Conservation (phyloP, 257 asterid species). For the Solanum neorickii region DNA sequence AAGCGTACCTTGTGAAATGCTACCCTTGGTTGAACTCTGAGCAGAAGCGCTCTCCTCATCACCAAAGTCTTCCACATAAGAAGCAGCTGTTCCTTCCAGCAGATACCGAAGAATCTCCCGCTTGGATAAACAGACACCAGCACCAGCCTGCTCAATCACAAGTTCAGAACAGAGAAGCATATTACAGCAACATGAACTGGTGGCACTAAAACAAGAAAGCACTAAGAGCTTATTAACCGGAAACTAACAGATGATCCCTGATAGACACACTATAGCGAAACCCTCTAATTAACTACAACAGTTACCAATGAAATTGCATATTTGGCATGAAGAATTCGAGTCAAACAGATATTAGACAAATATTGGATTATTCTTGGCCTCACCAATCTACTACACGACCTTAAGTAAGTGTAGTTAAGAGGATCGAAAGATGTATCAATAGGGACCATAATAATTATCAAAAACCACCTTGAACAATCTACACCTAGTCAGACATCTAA, state of each 20-base stretch:
- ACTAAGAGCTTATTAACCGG: background rate
- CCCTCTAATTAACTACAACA: background rate
- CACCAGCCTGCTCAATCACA: constrained; percentile 44
- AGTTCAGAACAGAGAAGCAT: background rate
- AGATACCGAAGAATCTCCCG: constrained; percentile 36
- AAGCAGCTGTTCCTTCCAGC: constrained; percentile 65
- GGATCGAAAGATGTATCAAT: background rate
- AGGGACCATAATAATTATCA: background rate
- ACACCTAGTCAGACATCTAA: background rate
- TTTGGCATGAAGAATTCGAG: background rate
- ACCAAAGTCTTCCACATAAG: constrained; percentile 40
- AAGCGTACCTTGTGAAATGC: constrained; percentile 29
- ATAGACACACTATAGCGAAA: background rate
- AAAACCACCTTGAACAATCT: background rate
- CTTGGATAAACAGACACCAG: constrained; percentile 63
- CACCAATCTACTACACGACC: background rate
- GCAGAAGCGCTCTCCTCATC: constrained; percentile 30
- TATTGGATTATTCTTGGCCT: background rate
- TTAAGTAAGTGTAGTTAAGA: background rate
- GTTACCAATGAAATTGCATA: background rate
- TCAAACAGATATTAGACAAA: background rate
- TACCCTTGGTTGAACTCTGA: constrained; percentile 3
- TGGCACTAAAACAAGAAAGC: background rate
- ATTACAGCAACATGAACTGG: background rate
- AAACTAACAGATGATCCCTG: background rate